These are phyloP conservation scores for Exophiala bonariae DNA, from an alignment of 2,329 filamentous ascomycete species.

Conservation along the genomic window DNA sequence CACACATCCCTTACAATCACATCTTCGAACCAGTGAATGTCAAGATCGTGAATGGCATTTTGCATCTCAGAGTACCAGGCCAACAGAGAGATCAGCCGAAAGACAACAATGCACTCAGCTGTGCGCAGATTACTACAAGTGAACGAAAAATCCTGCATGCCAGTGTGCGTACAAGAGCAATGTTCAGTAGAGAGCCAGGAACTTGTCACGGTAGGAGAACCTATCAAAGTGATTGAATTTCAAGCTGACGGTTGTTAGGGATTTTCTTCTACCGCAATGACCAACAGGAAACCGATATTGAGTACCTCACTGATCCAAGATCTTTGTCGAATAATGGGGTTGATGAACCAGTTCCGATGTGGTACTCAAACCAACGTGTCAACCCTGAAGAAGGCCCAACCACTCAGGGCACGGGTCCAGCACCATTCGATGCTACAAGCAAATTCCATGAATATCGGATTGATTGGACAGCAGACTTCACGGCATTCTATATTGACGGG, in stretches of 20 bases:
- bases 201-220: slow-evolving; percentile 24
- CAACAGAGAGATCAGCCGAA: slow-evolving; percentile 11
- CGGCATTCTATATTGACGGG: slow-evolving; percentile 27
- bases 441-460: slow-evolving; percentile 26
- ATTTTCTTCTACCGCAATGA: slow-evolving; percentile 27
- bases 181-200: slow-evolving; percentile 25
- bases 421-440: slow-evolving; percentile 20
- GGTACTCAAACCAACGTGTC: slow-evolving; percentile 25
- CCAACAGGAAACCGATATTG: slow-evolving; percentile 26
- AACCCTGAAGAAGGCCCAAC: slow-evolving; percentile 9
- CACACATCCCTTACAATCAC: slow-evolving; percentile 18
- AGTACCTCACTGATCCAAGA: slow-evolving; percentile 25
- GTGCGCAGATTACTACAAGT: slow-evolving; percentile 22
- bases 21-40: slow-evolving; percentile 23
- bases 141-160: slow-evolving; percentile 24
- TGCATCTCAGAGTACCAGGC: slow-evolving; percentile 24
- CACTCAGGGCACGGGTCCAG: slow-evolving; percentile 16
- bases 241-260: slow-evolving; percentile 5
- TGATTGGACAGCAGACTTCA: slow-evolving; percentile 25
- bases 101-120: slow-evolving; percentile 15
- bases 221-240: neutral
- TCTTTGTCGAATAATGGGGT: slow-evolving; percentile 22
- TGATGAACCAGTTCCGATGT: slow-evolving; percentile 18
- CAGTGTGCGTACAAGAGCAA: slow-evolving; percentile 26
- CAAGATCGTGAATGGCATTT: slow-evolving; percentile 12